These are phyloP conservation scores for Penicillium sp. DNA, from an alignment of 2,329 filamentous ascomycete species.

Conservation along the genomic window DNA sequence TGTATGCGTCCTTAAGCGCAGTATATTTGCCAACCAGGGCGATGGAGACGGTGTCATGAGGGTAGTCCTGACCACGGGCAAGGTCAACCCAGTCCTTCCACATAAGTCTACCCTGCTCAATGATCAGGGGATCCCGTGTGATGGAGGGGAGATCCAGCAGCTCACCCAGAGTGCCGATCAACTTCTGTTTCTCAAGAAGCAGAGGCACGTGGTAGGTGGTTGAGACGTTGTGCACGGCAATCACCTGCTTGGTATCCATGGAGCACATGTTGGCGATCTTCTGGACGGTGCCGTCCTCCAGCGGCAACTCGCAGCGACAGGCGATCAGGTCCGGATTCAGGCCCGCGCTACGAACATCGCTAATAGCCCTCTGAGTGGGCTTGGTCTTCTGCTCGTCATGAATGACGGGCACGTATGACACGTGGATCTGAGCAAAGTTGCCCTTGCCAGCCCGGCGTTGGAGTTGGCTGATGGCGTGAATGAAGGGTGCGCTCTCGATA, in stretches of 20 bases:
- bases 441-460: slow-evolving; percentile 70
- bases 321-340: slow-evolving; percentile 80
- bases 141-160: slow-evolving; percentile 67
- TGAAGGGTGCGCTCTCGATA: slow-evolving; percentile 84
- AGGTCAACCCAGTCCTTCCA: slow-evolving; percentile 80
- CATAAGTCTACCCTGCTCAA: slow-evolving; percentile 66
- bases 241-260: slow-evolving; percentile 79
- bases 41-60: slow-evolving; percentile 73
- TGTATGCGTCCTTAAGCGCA: slow-evolving; percentile 80
- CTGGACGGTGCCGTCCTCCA: slow-evolving; percentile 73
- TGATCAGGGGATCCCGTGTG: slow-evolving; percentile 56
- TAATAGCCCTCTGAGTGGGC: slow-evolving; percentile 90
- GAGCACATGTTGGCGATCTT: slow-evolving; percentile 93
- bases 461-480: slow-evolving; percentile 83
- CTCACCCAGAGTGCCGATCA: slow-evolving; percentile 68
- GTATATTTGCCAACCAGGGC: slow-evolving; percentile 93
- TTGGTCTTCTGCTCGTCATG: slow-evolving; percentile 88
- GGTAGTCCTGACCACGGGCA: slow-evolving; percentile 67
- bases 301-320: slow-evolving; percentile 80
- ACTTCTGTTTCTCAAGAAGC: slow-evolving; percentile 80
- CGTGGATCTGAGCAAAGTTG: slow-evolving; percentile 88
- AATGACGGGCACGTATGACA: slow-evolving; percentile 74
- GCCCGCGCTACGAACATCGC: slow-evolving; percentile 79
- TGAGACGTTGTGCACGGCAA: slow-evolving; percentile 83
- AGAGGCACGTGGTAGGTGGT: slow-evolving; percentile 94